A percentile compares a stretch with the other conserved stretches of the same genome.
Conservation (phyloP, 257 asterid genomes). For the Schizonepeta tenuifolia region DNA sequence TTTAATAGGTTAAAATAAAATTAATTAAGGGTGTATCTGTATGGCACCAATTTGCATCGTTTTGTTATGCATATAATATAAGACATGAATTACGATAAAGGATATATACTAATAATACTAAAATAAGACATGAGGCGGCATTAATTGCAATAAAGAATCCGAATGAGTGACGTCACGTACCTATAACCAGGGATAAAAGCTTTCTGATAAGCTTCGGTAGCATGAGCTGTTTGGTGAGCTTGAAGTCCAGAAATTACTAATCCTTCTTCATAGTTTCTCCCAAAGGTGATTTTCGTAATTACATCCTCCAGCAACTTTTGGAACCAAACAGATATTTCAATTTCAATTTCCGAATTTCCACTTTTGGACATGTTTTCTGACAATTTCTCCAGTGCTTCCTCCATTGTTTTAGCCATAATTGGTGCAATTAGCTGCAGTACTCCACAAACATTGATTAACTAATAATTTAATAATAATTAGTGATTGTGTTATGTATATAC, state of each 20-base stretch:
- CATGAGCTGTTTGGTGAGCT: slow-evolving; percentile 71
- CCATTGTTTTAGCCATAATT: slow-evolving; percentile 62
- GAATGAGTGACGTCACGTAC: slow-evolving; percentile 36
- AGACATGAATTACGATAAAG: too few relatives aligned
- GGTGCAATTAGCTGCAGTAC: slow-evolving; percentile 66
- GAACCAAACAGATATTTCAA: slow-evolving; percentile 68
- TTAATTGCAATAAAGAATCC: neutral
- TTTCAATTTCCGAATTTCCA: slow-evolving; percentile 59
- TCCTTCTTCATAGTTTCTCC: slow-evolving; percentile 74
- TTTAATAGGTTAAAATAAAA: too few relatives aligned
- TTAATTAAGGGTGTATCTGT: too few relatives aligned
- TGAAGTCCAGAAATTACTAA: slow-evolving; percentile 60
- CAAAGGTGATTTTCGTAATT: slow-evolving; percentile 62
- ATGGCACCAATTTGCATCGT: too few relatives aligned
- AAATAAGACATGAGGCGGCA: too few relatives aligned
- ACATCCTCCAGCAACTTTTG: slow-evolving; percentile 63
- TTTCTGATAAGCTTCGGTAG: slow-evolving; percentile 69
- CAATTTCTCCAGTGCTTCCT: slow-evolving; percentile 57
- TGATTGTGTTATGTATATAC: too few relatives aligned
- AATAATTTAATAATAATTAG: too few relatives aligned
- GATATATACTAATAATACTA: too few relatives aligned
- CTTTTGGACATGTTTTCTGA: slow-evolving; percentile 40
- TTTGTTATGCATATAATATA: too few relatives aligned
- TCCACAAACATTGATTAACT: too few relatives aligned
- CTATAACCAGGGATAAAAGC: slow-evolving; percentile 71